A percentile compares a stretch with the other conserved stretches of the same genome.
These are phyloP conservation scores for Glarea lozoyensis DNA, from an alignment of 495 filamentous ascomycete species.

Conservation along the genomic window DNA sequence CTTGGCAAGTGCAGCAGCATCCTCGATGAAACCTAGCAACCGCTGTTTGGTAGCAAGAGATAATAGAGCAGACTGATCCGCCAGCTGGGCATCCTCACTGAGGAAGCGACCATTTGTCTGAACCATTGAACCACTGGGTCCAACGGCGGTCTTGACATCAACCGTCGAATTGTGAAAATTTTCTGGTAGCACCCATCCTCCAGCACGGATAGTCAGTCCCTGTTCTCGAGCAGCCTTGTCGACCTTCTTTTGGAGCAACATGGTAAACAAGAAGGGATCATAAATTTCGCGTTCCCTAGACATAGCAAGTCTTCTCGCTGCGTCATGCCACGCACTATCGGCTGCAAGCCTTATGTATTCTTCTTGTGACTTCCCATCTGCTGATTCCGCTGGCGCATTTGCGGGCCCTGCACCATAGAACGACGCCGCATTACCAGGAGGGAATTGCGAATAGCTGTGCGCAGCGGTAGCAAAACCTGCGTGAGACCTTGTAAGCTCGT, in stretches of 20 bases:
- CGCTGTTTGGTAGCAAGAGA: conserved; percentile 69
- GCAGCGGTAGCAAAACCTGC: conserved; percentile 34
- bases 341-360: conserved; percentile 39
- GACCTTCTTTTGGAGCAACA: conserved; percentile 33
- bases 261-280: conserved; percentile 25
- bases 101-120: conserved; percentile 55
- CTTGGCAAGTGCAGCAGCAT: conserved; percentile 53
- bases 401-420: conserved; percentile 53
- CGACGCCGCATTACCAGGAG: conserved; percentile 33
- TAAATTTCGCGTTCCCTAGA: conserved; percentile 29
- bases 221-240: conserved; percentile 56
- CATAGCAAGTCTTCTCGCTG: conserved; percentile 31
- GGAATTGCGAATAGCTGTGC: conserved; percentile 38
- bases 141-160: conserved; percentile 26
- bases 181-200: conserved; percentile 34
- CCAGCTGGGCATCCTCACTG: conserved; percentile 53
- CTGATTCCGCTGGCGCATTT: conserved; percentile 41
- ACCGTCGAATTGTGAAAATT: conserved; percentile 33
- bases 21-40: conserved; percentile 58
- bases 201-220: conserved; percentile 38
- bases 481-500: conserved; percentile 33
- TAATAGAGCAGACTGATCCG: conserved; percentile 66
- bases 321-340: conserved; percentile 35
- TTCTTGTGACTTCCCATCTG: conserved; percentile 38
- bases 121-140: conserved; percentile 45